Evolutionary conservation across 108 stramenopile species (phyloP), one percentile per base, ranked within the genome.

Genomic region (Fragilaria crotonensis): DNA sequence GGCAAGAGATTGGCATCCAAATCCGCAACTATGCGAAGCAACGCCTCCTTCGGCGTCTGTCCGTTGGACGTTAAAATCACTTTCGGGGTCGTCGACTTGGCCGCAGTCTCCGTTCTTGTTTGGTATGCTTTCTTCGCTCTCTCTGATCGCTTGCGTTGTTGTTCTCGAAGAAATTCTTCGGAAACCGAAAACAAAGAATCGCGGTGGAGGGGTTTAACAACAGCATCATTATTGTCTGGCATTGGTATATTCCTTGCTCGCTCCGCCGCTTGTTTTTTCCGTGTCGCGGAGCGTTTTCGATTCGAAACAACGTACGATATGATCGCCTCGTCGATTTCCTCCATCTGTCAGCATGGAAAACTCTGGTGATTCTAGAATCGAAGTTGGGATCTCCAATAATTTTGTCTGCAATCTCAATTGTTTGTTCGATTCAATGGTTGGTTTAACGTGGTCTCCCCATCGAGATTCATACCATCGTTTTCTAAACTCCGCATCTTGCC

Each of bases 401-500:
- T 70, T 64, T n/a, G 64, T 52, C 20, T 67, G 54, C 27, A 66
- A 23, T 23, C 66, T 53, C 30, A 59, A 64, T 32, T 67, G 50
- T 58, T 55, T 49, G 11, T 55, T 61, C 31, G 59, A 72, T 44
- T 60, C 45, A 30, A 21, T 30, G 3, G 36, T 45, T 45, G 60
- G 46, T 28, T 62, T 30, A 5, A 46, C 33, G 44, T 62, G 33
- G 11, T 76, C 64, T 51, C 75, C 80, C 90, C 90, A 91, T 48
- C 90, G 70, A 28, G 58, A 62, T 33, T 79, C 62, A 58, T 85
- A 87, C 90, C 90, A 91, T 30, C 54, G 31, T 54, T 71, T 59
- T 62, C 70, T 77, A 73, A 77, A 91, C 11, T 71, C 76, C 26
- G 75, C 64, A 70, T 91, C 81, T 25, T 54, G 53, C 83, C 83